These are phyloP conservation scores for Apiotrichum mycotoxinovorans DNA, from an alignment of 1,284 basidiomycete species.

Conservation along the genomic window DNA sequence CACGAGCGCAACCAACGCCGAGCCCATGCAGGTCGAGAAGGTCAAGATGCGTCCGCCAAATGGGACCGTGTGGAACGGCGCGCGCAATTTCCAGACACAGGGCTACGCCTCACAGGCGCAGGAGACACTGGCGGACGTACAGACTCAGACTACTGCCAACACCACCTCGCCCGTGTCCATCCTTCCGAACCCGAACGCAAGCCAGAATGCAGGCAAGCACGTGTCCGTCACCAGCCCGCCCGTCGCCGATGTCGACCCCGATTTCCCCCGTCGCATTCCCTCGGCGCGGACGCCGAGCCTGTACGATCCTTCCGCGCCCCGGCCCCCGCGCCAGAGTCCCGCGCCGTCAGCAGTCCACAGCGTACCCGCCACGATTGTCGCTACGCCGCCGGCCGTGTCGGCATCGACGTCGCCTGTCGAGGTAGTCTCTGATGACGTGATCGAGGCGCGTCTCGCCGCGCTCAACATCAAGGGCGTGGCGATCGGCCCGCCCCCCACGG, in stretches of 20 bases:
- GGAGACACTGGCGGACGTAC: background rate
- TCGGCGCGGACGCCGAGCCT: constrained; percentile 23
- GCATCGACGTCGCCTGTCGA: background rate
- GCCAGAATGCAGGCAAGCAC: background rate
- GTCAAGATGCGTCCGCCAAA: constrained; percentile 27
- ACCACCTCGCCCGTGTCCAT: constrained; percentile 9
- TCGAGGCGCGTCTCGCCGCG: constrained; percentile 40
- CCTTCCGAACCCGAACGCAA: constrained; percentile 11
- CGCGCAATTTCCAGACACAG: constrained; percentile 11
- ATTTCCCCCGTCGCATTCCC: constrained; percentile 37
- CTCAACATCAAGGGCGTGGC: constrained; percentile 35
- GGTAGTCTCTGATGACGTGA: constrained; percentile 25
- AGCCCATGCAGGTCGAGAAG: constrained; percentile 45
- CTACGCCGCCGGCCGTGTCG: background rate
- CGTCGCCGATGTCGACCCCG: constrained; percentile 22
- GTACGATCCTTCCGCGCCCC: constrained; percentile 35
- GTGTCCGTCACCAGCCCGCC: too few species aligned
- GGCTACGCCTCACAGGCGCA: background rate
- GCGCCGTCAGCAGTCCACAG: background rate
- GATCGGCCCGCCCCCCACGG: constrained; percentile 23
- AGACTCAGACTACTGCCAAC: too few species aligned
- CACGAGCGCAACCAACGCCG: constrained; percentile 29
- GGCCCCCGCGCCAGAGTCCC: constrained; percentile 9
- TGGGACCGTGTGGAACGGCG: constrained; percentile 36
- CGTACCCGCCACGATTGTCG: background rate